Evolutionary conservation across 441 rosid species (phyloP).

Genomic region (Corymbia calophylla): DNA sequence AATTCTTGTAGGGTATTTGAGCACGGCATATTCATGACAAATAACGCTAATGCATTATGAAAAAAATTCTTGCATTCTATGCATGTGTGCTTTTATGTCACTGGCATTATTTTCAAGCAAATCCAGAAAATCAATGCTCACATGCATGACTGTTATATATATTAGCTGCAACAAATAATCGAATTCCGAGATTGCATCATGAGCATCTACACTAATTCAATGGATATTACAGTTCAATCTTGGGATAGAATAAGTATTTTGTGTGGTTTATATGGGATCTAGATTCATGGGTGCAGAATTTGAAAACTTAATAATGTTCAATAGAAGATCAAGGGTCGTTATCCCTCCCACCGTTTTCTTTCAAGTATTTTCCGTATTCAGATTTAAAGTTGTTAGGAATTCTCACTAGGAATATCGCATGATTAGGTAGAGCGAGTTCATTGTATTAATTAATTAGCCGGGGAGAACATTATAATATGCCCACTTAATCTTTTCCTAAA

Average conservation of each 20-base stretch:
- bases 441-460: neutral
- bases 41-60: neutral
- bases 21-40: neutral
- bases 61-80: neutral
- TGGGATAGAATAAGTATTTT: neutral
- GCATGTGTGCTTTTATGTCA: neutral
- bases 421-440: neutral
- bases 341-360: neutral
- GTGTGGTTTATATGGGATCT: neutral
- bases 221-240: neutral
- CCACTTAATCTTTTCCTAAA: neutral
- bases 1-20: neutral
- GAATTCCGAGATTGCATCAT: neutral
- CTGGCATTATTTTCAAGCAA: neutral
- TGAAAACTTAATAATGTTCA: neutral
- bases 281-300: neutral
- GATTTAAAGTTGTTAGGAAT: neutral
- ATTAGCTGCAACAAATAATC: neutral
- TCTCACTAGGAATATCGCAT: neutral
- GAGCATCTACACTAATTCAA: neutral
- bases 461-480: neutral
- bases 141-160: neutral
- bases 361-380: neutral
- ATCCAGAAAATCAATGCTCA: neutral
- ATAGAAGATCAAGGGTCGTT: neutral